These are phyloP conservation scores for Malus orientalis DNA, from an alignment of 306 rosid species.

Conservation along the genomic window DNA sequence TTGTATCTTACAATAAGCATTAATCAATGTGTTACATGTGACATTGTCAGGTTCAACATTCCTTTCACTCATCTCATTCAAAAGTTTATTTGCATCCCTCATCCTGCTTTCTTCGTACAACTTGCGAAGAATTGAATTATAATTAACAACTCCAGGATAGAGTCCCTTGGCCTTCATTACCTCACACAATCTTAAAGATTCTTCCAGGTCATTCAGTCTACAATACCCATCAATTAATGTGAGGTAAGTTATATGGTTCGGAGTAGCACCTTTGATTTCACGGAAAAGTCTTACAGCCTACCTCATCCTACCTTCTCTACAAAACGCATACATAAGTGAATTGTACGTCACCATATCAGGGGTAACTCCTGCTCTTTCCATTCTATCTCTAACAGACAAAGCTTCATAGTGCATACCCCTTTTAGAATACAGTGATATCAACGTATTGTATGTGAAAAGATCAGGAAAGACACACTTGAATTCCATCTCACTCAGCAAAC, in stretches of 20 bases:
- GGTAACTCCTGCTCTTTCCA: conserved; percentile 66
- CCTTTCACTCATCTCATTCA: conserved; percentile 73
- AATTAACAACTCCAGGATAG: conserved; percentile 70
- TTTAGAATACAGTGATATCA: conserved; percentile 65
- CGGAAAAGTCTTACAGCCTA: conserved; percentile 72
- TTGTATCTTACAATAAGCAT: conserved; percentile 80
- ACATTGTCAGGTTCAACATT: conserved; percentile 68
- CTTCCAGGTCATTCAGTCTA: conserved; percentile 55
- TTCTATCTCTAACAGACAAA: conserved; percentile 57
- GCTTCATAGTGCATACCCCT: conserved; percentile 82
- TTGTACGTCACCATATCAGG: conserved; percentile 73
- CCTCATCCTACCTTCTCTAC: conserved; percentile 81
- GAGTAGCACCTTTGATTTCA: conserved; percentile 50
- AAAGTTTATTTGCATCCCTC: conserved; percentile 69
- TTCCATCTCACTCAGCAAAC: conserved; percentile 67
- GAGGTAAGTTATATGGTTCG: conserved; percentile 71
- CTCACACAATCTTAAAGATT: conserved; percentile 52
- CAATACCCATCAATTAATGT: conserved; percentile 82
- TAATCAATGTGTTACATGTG: conserved; percentile 83
- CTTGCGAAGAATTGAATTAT: conserved; percentile 71
- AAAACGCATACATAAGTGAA: conserved; percentile 70
- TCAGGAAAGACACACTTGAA: conserved; percentile 53
- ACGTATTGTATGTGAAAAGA: conserved; percentile 71
- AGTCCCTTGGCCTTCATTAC: conserved; percentile 66
- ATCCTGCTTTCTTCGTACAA: conserved; percentile 74